Percentiles rank a stretch among this genome's conserved stretches.
phyloP scores from a whole-genome alignment of 345 rosid genomes.

The Bruguiera sexangula region DNA sequence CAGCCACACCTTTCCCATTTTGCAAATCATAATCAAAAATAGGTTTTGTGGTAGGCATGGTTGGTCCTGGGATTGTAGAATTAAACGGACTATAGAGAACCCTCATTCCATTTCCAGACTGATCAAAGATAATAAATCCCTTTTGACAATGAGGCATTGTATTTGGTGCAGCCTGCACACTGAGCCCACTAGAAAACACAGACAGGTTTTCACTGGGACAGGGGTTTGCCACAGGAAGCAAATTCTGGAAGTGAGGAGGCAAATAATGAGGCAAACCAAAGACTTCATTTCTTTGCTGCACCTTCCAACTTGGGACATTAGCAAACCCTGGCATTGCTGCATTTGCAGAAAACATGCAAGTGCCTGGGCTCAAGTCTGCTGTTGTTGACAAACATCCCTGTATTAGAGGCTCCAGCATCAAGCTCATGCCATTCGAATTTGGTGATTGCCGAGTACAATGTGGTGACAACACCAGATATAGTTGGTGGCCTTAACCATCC shows the following conservation, averaged over 20 bases:
- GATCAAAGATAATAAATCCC: conserved; percentile 18
- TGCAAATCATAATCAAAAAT: conserved; percentile 21
- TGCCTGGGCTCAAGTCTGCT: conserved; percentile 25
- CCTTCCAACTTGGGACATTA: conserved; percentile 32
- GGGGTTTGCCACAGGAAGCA: conserved; percentile 28
- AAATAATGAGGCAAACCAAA: conserved; percentile 38
- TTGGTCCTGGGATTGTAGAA: conserved; percentile 29
- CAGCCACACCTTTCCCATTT: conserved; percentile 24
- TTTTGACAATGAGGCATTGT: conserved; percentile 24
- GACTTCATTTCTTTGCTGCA: conserved; percentile 38
- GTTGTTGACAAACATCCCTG: conserved; percentile 42
- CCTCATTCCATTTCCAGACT: conserved; percentile 22
- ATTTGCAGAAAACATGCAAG: conserved; percentile 33
- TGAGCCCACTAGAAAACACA: conserved; percentile 23
- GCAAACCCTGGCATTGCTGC: conserved; percentile 31
- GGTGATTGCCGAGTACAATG: conserved; percentile 36
- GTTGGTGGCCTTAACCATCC: conserved; percentile 36
- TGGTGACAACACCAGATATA: conserved; percentile 26
- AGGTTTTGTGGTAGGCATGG: conserved; percentile 21
- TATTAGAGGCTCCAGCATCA: conserved; percentile 41
- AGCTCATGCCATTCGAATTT: conserved; percentile 42
- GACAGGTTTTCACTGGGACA: conserved; percentile 32
- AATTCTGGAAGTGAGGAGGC: conserved; percentile 37
- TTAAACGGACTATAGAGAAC: conserved; percentile 37
- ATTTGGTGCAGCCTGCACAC: conserved; percentile 29